These are phyloP conservation scores for Periconia sp. DNA, from an alignment of 2,329 filamentous ascomycete species.

Conservation along the genomic window DNA sequence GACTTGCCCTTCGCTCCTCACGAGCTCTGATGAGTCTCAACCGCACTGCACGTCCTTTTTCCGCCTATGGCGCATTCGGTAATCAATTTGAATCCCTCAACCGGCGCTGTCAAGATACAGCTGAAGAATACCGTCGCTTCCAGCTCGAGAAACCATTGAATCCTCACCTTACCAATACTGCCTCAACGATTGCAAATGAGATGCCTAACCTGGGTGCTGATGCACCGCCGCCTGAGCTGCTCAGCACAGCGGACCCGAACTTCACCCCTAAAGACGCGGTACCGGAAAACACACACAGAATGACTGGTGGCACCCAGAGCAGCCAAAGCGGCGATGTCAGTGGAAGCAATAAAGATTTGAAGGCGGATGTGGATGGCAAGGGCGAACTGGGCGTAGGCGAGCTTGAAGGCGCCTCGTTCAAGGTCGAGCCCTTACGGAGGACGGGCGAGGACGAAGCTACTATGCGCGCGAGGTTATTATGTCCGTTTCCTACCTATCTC, in stretches of 20 bases:
- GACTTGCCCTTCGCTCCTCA: constrained; percentile 49
- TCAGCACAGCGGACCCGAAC: constrained; percentile 58
- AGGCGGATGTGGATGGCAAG: constrained; percentile 45
- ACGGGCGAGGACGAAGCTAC: constrained; percentile 81
- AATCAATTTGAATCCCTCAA: constrained; percentile 47
- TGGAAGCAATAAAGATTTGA: constrained; percentile 27
- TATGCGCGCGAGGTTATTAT: constrained; percentile 83
- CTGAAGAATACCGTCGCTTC: constrained; percentile 56
- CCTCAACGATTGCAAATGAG: constrained; percentile 63
- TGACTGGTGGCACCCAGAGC: constrained; percentile 65
- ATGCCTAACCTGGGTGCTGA: constrained; percentile 62
- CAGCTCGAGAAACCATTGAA: constrained; percentile 62
- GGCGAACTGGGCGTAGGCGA: constrained; percentile 75
- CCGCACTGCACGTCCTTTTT: constrained; percentile 42
- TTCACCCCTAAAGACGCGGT: constrained; percentile 62
- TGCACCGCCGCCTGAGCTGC: constrained; percentile 61
- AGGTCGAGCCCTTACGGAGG: constrained; percentile 84
- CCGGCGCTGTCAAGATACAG: constrained; percentile 55
- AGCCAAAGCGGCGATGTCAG: constrained; percentile 42
- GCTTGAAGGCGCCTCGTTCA: constrained; percentile 82
- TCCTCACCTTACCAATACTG: constrained; percentile 65
- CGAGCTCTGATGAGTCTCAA: constrained; percentile 43
- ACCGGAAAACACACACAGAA: constrained; percentile 64
- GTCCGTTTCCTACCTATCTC: constrained; percentile 46
- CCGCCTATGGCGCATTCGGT: constrained; percentile 36